Evolutionary conservation across 495 filamentous ascomycete genomes (phyloP).

Genomic region (Penicillium argentinense): DNA sequence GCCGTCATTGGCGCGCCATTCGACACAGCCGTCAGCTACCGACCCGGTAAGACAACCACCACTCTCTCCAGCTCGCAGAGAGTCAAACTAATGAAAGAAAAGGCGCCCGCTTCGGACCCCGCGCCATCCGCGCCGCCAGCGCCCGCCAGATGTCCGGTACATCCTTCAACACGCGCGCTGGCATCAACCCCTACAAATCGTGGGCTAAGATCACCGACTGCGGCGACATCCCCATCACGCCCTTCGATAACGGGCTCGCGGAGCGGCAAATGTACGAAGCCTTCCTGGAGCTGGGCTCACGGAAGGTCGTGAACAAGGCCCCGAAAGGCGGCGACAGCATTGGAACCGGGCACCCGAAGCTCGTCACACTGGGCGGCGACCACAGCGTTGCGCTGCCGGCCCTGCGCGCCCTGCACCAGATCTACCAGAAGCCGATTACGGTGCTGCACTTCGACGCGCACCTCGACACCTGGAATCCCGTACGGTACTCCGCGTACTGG

Average conservation of each 20-base stretch:
- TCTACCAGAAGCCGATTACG: slow-evolving; percentile 69
- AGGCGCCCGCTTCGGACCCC: slow-evolving; percentile 79
- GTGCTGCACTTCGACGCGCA: slow-evolving; percentile 86
- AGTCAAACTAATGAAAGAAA: slow-evolving; percentile 34
- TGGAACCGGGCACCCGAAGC: slow-evolving; percentile 55
- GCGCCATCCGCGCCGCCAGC: slow-evolving; percentile 77
- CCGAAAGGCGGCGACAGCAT: slow-evolving; percentile 39
- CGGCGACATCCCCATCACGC: slow-evolving; percentile 79
- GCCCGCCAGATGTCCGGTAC: slow-evolving; percentile 70
- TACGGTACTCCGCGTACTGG: slow-evolving; percentile 76
- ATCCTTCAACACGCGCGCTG: slow-evolving; percentile 74
- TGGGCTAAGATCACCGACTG: slow-evolving; percentile 78
- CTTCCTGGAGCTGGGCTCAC: slow-evolving; percentile 62
- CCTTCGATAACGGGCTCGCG: slow-evolving; percentile 75
- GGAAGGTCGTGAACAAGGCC: slow-evolving; percentile 38
- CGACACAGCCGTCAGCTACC: slow-evolving; percentile 78
- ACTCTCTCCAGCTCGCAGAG: slow-evolving; percentile 14
- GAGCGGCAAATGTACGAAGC: slow-evolving; percentile 76
- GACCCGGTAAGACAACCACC: slow-evolving; percentile 55
- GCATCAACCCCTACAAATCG: slow-evolving; percentile 72
- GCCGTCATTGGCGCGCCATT: slow-evolving; percentile 81
- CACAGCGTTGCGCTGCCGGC: slow-evolving; percentile 78
- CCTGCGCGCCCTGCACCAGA: slow-evolving; percentile 66
- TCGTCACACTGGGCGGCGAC: slow-evolving; percentile 80
- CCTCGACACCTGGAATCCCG: slow-evolving; percentile 82